Evolutionary conservation across 2,329 filamentous ascomycete genomes (phyloP), one percentile per base, ranked within the genome.

Genomic region (Fusarium floridanum): DNA sequence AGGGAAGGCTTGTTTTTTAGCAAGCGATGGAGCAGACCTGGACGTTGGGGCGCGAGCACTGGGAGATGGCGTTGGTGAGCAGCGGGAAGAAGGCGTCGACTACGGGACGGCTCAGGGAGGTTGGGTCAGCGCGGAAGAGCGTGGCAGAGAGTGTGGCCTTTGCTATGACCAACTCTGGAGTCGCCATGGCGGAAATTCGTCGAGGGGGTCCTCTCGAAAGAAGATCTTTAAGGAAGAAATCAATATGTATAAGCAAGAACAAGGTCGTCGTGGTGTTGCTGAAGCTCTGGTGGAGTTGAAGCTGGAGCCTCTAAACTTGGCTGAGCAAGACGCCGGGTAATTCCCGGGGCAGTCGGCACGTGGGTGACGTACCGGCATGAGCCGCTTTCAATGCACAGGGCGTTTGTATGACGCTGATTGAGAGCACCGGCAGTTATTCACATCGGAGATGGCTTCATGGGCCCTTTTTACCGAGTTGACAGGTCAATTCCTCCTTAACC

Each of bases 11-110:
- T 57, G 50, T 72, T 74, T 53, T 53, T 29, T 24, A 43, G 43
- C 71, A 74, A 80, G 77, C 74, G 70, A 80, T 78, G 76, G 83
- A 81, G 87, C 92, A 95, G 94, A 97, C 94, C 94, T 97, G 94
- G 88, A 97, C 92, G 87, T 96, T 95, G 87, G 87, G 85, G 80
- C 91, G 89, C 80, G 93, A 94, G 89, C 94, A 96, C 86, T 91
- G 89, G 84, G 88, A 84, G 80, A 94, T 85, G 78, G 89, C 89
- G 81, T 88, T 85, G 82, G 91, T 89, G 79, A 97, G 87, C 69
- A 91, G 86, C 73, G 85, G 81, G 82, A 95, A 90, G 82, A 96
- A 93, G 67, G 88, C 83, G 76, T 92, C 88, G 82, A 96, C 92
- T 69, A 92, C 89, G 78, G 91, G 89, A 81, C 92, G 91, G 59